phyloP scores from a whole-genome alignment of 805 yeast species.

The Scheffersomyces ergatensis region DNA sequence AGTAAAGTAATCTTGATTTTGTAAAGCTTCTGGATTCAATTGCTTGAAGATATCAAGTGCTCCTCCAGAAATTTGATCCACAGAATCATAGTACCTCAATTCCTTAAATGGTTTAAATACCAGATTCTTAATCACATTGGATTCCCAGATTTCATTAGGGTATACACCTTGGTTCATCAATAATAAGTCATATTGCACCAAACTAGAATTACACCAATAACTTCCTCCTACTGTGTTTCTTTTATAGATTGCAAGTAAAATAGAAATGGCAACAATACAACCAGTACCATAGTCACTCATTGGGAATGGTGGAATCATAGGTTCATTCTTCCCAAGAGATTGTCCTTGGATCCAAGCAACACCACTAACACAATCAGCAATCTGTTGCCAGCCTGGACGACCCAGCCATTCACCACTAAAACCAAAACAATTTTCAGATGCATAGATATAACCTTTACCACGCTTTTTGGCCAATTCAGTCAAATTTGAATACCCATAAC shows the following conservation, averaged over 20 bases:
- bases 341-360: conserved; percentile 30
- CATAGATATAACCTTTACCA: conserved; percentile 29
- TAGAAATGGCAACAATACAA: conserved; percentile 29
- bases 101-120: conserved; percentile 4
- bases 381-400: conserved; percentile 38
- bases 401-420: conserved; percentile 26
- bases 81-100: conserved; percentile 11
- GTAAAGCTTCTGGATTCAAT: conserved; percentile 7
- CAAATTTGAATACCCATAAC: conserved; percentile 25
- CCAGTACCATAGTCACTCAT: conserved; percentile 37
- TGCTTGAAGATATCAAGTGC: conserved; percentile 8
- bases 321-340: conserved; percentile 22
- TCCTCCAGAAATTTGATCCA: conserved; percentile 10
- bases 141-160: conserved; percentile 9
- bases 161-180: conserved; percentile 21
- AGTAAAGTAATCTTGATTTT: conserved; percentile 6
- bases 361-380: conserved; percentile 32
- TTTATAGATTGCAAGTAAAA: conserved; percentile 22
- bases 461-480: conserved; percentile 21
- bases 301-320: conserved; percentile 35
- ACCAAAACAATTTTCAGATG: conserved; percentile 30
- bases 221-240: conserved; percentile 27
- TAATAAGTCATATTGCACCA: conserved; percentile 28
- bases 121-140: conserved; percentile 3
- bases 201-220: conserved; percentile 26